Evolutionary conservation across 176 grass and related monocot species (phyloP), one percentile per base, ranked within the genome.

Genomic region (Musa acuminata): DNA sequence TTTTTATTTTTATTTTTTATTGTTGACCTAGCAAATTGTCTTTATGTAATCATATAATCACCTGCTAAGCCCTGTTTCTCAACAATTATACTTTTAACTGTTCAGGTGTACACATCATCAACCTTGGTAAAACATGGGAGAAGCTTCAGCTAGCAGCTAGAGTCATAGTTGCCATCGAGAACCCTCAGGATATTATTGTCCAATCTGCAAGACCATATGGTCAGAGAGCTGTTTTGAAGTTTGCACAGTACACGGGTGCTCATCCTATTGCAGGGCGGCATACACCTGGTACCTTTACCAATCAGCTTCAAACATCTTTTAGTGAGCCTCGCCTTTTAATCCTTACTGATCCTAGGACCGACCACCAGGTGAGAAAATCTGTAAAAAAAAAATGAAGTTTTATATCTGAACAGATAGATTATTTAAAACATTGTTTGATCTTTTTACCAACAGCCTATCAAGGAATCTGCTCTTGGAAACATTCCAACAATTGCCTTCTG

Each of bases 401-500:
- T 43, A 43, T 27, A 50, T 43, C 51, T 1, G 49, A 19, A 17
- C 12, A 16, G 43, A 35, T 19, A 1, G 35, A 50, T 20, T 70
- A 51, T 35, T 70, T 51, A 21, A 51, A 70, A 25, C 35, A 6
- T 11, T 70, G 17, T 50, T 1, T 10, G 6, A 74, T 74, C 12
- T 23, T 17, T 74, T 74, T 17, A 8, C 23, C 71, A 57, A 57
- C 72, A 74, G 72, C 72, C 72, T 27, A 74, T 74, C 53, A 74
- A 74, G 24, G 72, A 74, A 74, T 43, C 72, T 27, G 72, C 72
- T 27, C 52, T 74, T 2, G 72, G 72, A 26, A 74, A 74, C 22
- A 74, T 74, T 57, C 72, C 72, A 55, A 74, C 72, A 25, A 74
- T 74, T 74, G 72, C 72, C 12, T 74, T 74, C 24, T 74, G 72